These are phyloP conservation scores for Moesziomyces globuligerus DNA, from an alignment of 1,284 basidiomycete genomes.

Conservation along the genomic window DNA sequence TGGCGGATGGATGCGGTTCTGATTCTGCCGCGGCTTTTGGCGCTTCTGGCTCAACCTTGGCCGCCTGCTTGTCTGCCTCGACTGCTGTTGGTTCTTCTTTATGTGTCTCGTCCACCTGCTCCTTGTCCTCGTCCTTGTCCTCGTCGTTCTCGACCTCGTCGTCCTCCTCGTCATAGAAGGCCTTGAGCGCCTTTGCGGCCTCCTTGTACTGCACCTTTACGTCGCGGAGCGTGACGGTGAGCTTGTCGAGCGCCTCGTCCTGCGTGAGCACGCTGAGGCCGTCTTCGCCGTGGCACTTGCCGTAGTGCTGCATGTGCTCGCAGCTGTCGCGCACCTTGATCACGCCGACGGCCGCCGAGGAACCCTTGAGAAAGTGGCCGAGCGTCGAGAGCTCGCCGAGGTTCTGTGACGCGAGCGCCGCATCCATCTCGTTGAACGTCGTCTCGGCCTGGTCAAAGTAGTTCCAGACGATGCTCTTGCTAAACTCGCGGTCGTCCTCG, in stretches of 20 bases:
- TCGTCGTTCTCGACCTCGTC: slow-evolving; percentile 67
- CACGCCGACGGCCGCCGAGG: slow-evolving; percentile 88
- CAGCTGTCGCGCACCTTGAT: slow-evolving; percentile 82
- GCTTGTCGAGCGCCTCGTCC: slow-evolving; percentile 49
- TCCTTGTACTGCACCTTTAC: slow-evolving; percentile 63
- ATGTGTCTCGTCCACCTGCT: slow-evolving; percentile 57
- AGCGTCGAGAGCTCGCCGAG: slow-evolving; percentile 77
- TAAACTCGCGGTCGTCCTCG: slow-evolving; percentile 79
- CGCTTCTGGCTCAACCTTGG: slow-evolving; percentile 3
- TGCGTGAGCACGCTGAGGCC: slow-evolving; percentile 48
- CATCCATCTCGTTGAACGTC: slow-evolving; percentile 83
- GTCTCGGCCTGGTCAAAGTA: slow-evolving; percentile 75
- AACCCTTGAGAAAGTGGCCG: slow-evolving; percentile 94
- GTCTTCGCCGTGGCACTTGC: slow-evolving; percentile 70
- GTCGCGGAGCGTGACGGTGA: slow-evolving; percentile 45
- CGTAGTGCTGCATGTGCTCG: slow-evolving; percentile 87
- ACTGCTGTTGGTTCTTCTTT: slow-evolving; percentile 71
- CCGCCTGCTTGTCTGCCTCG: slow-evolving; percentile 67
- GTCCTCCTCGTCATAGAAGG: slow-evolving; percentile 68
- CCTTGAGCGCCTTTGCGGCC: slow-evolving; percentile 62
- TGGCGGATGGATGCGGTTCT: too few relatives aligned
- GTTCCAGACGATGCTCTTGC: slow-evolving; percentile 78
- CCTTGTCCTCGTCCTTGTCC: slow-evolving; percentile 19
- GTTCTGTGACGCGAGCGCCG: slow-evolving; percentile 75
- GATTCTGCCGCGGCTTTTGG: too few relatives aligned